Evolutionary conservation across 768 basidiomycete species (phyloP).

Genomic region (Termitomyces sp.): DNA sequence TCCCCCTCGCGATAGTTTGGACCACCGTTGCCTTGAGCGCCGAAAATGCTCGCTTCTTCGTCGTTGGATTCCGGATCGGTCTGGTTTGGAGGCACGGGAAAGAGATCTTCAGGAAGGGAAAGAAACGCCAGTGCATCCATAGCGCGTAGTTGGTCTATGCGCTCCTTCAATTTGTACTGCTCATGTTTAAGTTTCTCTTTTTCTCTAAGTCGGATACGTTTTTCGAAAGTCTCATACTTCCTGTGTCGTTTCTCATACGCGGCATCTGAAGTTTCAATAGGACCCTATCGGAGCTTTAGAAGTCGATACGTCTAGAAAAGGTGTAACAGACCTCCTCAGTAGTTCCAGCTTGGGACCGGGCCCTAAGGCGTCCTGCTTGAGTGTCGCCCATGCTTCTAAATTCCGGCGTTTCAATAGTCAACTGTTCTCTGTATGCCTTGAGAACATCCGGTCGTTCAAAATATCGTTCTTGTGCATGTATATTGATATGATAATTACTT

Average conservation of each 20-base stretch:
- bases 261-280: conserved; percentile 70
- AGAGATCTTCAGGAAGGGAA: conserved; percentile 49
- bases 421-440: conserved; percentile 61
- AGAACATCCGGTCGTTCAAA: conserved; percentile 77
- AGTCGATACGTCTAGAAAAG: not conserved
- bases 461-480: conserved; percentile 60
- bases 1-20: conserved; percentile 57
- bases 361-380: conserved; percentile 61
- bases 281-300: conserved; percentile 29
- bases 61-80: conserved; percentile 21
- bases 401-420: conserved; percentile 74
- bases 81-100: conserved; percentile 33
- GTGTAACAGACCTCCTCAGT: conserved; percentile 59
- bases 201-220: conserved; percentile 77
- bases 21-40: conserved; percentile 29
- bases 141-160: conserved; percentile 73
- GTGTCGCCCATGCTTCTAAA: conserved; percentile 43
- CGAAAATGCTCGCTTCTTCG: conserved; percentile 22
- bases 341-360: conserved; percentile 34
- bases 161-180: conserved; percentile 86
- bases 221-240: conserved; percentile 84
- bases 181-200: conserved; percentile 91
- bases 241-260: conserved; percentile 79
- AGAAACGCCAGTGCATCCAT: conserved; percentile 74
- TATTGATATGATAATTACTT: conserved; percentile 41